Percentiles rank a stretch among this genome's conserved stretches.
These are phyloP conservation scores for Pleurotus platypus DNA, from an alignment of 768 basidiomycete genomes.

Conservation along the genomic window DNA sequence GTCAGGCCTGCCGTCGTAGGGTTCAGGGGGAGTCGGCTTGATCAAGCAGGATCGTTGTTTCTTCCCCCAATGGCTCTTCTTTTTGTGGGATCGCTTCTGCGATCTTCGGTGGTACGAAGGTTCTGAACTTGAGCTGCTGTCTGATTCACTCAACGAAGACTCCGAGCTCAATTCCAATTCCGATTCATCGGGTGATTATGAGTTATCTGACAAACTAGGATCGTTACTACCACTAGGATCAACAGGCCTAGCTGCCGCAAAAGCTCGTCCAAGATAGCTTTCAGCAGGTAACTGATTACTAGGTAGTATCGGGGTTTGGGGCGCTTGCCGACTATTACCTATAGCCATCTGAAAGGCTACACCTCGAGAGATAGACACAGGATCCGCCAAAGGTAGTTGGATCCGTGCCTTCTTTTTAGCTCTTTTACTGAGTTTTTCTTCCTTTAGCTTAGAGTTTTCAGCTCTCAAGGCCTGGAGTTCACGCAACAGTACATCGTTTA, in stretches of 20 bases:
- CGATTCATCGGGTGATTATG: neutral
- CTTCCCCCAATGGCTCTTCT: constrained; percentile 7
- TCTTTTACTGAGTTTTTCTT: too few species aligned
- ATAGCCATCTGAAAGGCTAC: too few species aligned
- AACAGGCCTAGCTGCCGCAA: neutral
- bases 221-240: neutral
- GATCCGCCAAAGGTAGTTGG: too few species aligned
- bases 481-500: too few species aligned
- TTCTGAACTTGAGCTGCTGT: too few species aligned
- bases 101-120: neutral
- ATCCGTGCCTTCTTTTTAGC: too few species aligned
- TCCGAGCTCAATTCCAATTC: neutral
- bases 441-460: too few species aligned
- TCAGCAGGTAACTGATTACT: neutral
- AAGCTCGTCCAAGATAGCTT: neutral
- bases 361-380: too few species aligned
- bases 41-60: constrained; percentile 8
- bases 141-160: neutral
- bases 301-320: neutral
- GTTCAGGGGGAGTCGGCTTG: constrained; percentile 16
- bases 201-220: neutral
- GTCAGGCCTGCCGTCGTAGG: constrained; percentile 22
- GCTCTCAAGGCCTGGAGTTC: too few species aligned
- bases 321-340: neutral
- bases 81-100: neutral